phyloP scores from a whole-genome alignment of 306 rosid genomes.

The Albizia julibrissin region DNA sequence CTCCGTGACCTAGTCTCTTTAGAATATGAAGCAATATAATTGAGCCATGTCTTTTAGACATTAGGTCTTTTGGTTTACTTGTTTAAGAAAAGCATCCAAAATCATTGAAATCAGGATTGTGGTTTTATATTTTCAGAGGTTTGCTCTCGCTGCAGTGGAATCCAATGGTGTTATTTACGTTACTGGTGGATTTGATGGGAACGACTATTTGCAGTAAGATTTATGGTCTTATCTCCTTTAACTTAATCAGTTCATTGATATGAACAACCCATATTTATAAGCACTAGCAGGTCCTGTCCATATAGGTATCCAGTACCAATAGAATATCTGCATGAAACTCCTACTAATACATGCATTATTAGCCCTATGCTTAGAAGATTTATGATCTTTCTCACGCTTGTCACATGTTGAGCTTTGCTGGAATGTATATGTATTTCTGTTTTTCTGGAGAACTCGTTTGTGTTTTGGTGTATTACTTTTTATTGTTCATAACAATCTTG shows the following conservation, averaged over 20 bases:
- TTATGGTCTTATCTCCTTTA: slow-evolving; percentile 18
- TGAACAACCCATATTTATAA: slow-evolving; percentile 3
- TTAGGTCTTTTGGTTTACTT: slow-evolving; percentile 19
- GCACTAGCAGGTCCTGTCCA: background rate
- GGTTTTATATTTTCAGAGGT: slow-evolving; percentile 50
- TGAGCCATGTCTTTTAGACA: background rate
- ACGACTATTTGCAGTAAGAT: slow-evolving; percentile 60
- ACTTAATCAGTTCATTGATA: slow-evolving; percentile 6
- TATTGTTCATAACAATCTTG: background rate
- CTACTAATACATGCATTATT: background rate
- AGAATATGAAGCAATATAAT: background rate
- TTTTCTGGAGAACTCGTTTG: background rate
- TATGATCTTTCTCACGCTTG: background rate
- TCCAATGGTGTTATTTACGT: slow-evolving; percentile 53
- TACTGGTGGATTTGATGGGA: slow-evolving; percentile 64
- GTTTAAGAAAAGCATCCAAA: background rate
- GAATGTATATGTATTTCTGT: background rate
- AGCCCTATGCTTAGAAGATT: background rate
- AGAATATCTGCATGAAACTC: background rate
- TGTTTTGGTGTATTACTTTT: background rate
- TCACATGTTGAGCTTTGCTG: background rate
- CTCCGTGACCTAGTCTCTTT: background rate
- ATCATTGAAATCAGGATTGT: slow-evolving; percentile 15
- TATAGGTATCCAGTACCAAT: background rate
- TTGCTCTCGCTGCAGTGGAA: slow-evolving; percentile 50